Evolutionary conservation across 345 rosid genomes (phyloP).

Genomic region (Mallotus nudiflorus): DNA sequence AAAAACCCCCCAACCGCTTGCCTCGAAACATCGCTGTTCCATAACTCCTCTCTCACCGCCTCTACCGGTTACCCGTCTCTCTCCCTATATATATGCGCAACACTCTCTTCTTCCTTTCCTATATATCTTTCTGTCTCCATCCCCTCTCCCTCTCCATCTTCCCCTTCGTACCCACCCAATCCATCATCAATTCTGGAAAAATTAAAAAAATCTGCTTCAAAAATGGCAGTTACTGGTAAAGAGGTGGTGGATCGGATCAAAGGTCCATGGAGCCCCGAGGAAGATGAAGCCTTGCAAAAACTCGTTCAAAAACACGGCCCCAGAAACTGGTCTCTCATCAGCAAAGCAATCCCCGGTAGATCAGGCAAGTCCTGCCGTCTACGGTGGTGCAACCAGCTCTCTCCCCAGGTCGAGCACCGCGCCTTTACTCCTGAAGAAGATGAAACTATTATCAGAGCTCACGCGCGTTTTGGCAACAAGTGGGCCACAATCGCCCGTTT

Average conservation of each 20-base stretch:
- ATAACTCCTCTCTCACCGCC: conserved; percentile 38
- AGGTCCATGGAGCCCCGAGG: conserved; percentile 34
- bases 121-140: conserved; percentile 21
- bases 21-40: conserved; percentile 66
- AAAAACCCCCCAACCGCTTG: too few relatives aligned
- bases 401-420: conserved; percentile 29
- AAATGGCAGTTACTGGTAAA: conserved; percentile 10
- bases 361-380: conserved; percentile 32
- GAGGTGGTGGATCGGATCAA: conserved; percentile 28
- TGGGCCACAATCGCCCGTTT: conserved; percentile 35
- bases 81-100: background rate
- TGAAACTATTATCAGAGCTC: conserved; percentile 24
- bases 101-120: conserved; percentile 18
- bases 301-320: conserved; percentile 31
- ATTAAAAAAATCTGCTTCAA: background rate
- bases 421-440: conserved; percentile 29
- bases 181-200: background rate
- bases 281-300: conserved; percentile 23
- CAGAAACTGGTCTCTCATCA: conserved; percentile 31
- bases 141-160: background rate
- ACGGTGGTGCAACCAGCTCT: conserved; percentile 37
- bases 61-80: conserved; percentile 38
- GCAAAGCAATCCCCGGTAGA: conserved; percentile 31
- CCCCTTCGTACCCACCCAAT: background rate
- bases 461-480: conserved; percentile 30